phyloP scores from a whole-genome alignment of 176 grass and related monocot genomes.

The Eleusine indica region DNA sequence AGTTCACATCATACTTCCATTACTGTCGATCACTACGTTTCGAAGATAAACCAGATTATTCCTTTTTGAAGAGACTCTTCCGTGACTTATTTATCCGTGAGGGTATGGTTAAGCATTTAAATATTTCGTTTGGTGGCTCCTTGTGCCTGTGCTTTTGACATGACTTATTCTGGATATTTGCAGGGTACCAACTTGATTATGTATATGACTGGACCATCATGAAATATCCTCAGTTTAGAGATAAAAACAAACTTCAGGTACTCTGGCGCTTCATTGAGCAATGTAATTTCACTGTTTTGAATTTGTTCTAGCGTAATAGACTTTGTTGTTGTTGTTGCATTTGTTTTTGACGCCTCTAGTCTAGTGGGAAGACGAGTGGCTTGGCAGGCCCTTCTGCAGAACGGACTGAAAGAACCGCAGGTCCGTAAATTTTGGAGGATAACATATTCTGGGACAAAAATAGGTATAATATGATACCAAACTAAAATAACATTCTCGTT shows the following conservation, averaged over 20 bases:
- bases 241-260: conserved; percentile 60
- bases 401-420: conserved; percentile 59
- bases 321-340: conserved; percentile 1
- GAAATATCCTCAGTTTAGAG: conserved; percentile 76
- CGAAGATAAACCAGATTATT: conserved; percentile 95
- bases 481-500: conserved; percentile 40
- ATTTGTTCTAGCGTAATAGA: not conserved
- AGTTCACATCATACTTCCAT: conserved; percentile 82
- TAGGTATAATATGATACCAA: not conserved
- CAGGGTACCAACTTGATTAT: conserved; percentile 86
- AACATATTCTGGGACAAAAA: not conserved
- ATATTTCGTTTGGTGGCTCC: not conserved
- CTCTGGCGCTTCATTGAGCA: conserved; percentile 1
- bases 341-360: conserved; percentile 43
- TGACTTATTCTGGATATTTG: conserved; percentile 34
- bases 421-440: conserved; percentile 38
- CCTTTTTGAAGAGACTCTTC: conserved; percentile 82
- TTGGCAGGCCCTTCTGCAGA: conserved; percentile 59
- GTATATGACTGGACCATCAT: conserved; percentile 82
- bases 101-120: conserved; percentile 48
- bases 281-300: conserved; percentile 3
- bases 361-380: conserved; percentile 44
- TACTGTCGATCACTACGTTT: conserved; percentile 87
- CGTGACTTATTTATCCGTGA: conserved; percentile 80
- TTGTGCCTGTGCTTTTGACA: conserved; percentile 9